phyloP scores from a whole-genome alignment of 495 filamentous ascomycete genomes.

The Talaromyces ruber region DNA sequence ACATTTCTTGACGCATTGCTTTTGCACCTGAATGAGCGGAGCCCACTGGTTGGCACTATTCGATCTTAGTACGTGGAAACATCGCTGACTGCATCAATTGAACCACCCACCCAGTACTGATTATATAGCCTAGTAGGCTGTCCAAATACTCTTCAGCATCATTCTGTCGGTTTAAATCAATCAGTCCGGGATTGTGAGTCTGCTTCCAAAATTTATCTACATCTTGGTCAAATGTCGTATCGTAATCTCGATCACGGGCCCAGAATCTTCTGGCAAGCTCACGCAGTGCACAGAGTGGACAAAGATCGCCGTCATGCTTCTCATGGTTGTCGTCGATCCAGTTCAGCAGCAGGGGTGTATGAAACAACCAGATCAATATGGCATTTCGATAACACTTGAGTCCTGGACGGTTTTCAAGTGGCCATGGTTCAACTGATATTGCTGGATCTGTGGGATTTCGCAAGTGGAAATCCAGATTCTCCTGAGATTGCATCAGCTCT shows the following conservation, averaged over 20 bases:
- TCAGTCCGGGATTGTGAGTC: not conserved
- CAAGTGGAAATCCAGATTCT: not conserved
- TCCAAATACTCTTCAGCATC: constrained; percentile 19
- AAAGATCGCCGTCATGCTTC: not conserved
- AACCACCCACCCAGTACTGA: not conserved
- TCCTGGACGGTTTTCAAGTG: constrained; percentile 1
- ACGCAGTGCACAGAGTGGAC: constrained; percentile 14
- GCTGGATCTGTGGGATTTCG: too few relatives aligned
- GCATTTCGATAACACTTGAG: constrained; percentile 35
- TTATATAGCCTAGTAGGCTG: constrained; percentile 9
- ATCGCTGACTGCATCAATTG: not conserved
- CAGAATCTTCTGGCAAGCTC: constrained; percentile 15
- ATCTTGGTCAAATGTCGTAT: not conserved
- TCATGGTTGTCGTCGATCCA: constrained; percentile 19
- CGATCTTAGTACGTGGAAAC: not conserved
- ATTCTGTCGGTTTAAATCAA: constrained; percentile 8
- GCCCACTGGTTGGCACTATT: not conserved
- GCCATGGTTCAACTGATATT: not conserved
- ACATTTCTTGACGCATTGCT: not conserved
- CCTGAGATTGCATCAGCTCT: not conserved
- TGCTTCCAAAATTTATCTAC: not conserved
- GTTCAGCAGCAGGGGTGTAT: constrained; percentile 28
- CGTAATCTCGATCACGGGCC: not conserved
- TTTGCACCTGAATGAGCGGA: not conserved
- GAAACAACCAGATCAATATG: constrained; percentile 29